Percentiles rank a stretch among this genome's conserved stretches.
phyloP scores from a whole-genome alignment of 208 protist genomes.

The Wallacemonas collosoma region DNA sequence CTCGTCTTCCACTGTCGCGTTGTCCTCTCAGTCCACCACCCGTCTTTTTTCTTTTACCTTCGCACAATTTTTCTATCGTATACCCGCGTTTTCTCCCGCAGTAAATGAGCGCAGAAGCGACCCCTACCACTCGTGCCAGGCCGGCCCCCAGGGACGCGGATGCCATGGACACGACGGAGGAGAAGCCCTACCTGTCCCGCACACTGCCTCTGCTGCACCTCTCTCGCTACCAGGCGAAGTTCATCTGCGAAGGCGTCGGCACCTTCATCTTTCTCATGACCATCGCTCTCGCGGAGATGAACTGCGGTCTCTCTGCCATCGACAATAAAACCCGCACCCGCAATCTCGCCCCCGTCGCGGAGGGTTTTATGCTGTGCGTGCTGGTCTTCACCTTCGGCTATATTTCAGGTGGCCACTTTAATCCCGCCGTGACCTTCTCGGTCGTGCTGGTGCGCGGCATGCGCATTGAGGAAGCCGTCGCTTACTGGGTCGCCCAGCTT shows the following conservation, averaged over 20 bases:
- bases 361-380: constrained; percentile 78
- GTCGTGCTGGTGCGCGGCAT: constrained; percentile 68
- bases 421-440: constrained; percentile 77
- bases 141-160: not conserved
- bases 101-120: not conserved
- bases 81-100: too few relatives aligned
- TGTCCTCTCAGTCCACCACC: too few relatives aligned
- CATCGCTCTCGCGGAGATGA: constrained; percentile 76
- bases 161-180: constrained; percentile 9
- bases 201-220: constrained; percentile 58
- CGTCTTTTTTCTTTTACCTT: too few relatives aligned
- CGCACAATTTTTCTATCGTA: too few relatives aligned
- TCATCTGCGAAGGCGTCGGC: constrained; percentile 71
- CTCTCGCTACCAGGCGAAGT: constrained; percentile 58
- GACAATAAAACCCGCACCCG: constrained; percentile 64
- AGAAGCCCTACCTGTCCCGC: constrained; percentile 49
- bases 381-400: constrained; percentile 88
- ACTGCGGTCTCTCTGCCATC: constrained; percentile 63
- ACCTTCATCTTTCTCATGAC: constrained; percentile 80
- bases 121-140: not conserved
- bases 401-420: constrained; percentile 85
- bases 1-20: too few relatives aligned
- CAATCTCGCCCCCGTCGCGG: constrained; percentile 80
- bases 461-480: constrained; percentile 72
- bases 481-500: constrained; percentile 82